phyloP scores from a whole-genome alignment of 495 filamentous ascomycete genomes.

The Daldinia loculata region DNA sequence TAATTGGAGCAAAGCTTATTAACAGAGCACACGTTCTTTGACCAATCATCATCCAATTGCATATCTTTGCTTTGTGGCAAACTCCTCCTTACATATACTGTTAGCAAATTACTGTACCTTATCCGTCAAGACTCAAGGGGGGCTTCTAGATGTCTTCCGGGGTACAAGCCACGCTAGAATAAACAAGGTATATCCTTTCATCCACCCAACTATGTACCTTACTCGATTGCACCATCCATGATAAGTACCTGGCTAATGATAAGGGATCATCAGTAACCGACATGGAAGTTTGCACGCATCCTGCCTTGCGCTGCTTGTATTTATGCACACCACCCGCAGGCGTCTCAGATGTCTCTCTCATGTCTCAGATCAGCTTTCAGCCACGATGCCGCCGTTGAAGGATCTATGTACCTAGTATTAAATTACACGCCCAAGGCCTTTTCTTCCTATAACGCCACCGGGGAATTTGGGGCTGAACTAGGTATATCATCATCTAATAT shows the following conservation, averaged over 20 bases:
- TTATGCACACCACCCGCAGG: neutral
- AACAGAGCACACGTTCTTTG: constrained; percentile 4
- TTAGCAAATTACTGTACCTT: neutral
- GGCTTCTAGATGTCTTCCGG: neutral
- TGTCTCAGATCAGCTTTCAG: constrained; percentile 13
- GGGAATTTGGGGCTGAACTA: neutral
- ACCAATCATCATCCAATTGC: constrained; percentile 30
- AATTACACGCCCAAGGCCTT: neutral
- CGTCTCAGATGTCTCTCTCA: neutral
- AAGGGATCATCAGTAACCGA: neutral
- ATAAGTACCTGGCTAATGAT: too few relatives aligned
- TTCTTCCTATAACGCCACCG: neutral
- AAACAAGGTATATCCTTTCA: neutral
- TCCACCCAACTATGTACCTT: neutral
- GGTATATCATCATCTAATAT: constrained; percentile 1
- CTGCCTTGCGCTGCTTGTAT: neutral
- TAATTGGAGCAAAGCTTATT: constrained; percentile 19
- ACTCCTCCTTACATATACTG: too few relatives aligned
- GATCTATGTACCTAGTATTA: neutral
- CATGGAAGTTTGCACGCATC: neutral
- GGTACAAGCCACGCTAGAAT: neutral
- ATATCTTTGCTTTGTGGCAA: constrained; percentile 25
- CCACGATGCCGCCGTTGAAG: neutral
- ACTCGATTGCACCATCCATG: too few relatives aligned
- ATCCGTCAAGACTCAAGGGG: neutral